Percentiles rank a stretch among this genome's conserved stretches.
phyloP scores from a whole-genome alignment of 805 yeast species.

The Metschnikowia lochheadii region DNA sequence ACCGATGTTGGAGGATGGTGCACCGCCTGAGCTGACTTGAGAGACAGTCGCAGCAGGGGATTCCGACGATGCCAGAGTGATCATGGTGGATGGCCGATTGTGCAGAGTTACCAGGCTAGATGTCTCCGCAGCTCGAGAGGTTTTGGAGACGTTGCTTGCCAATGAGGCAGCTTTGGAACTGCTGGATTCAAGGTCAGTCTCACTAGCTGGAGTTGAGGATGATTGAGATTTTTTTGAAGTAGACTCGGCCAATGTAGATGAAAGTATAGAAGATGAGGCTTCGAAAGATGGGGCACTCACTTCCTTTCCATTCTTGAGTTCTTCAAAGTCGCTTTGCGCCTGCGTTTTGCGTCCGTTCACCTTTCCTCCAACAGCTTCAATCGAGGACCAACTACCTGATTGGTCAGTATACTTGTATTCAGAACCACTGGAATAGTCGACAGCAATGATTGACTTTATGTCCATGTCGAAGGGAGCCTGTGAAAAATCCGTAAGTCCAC shows the following conservation, averaged over 20 bases:
- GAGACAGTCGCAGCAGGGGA: background rate
- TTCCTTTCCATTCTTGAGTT: slow-evolving; percentile 3
- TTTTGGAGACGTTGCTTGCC: background rate
- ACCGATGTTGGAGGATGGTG: background rate
- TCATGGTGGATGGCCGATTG: background rate
- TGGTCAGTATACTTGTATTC: slow-evolving; percentile 38
- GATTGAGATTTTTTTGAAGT: background rate
- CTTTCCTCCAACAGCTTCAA: slow-evolving; percentile 36
- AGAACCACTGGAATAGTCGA: slow-evolving; percentile 47
- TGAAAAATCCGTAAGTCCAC: slow-evolving; percentile 21
- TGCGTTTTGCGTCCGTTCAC: slow-evolving; percentile 17
- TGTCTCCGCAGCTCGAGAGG: background rate
- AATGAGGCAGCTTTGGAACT: background rate
- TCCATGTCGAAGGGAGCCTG: slow-evolving; percentile 23
- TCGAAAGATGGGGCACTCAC: background rate
- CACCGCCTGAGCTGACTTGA: background rate
- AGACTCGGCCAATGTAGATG: background rate
- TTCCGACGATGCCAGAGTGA: background rate
- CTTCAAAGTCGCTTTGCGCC: slow-evolving; percentile 8
- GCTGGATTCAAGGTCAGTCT: background rate
- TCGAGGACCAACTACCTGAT: slow-evolving; percentile 38
- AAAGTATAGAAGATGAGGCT: background rate
- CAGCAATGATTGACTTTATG: slow-evolving; percentile 18
- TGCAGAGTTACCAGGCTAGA: background rate
- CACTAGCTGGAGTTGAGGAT: background rate